Evolutionary conservation across 1,139 yeast genomes (phyloP), one percentile per base, ranked within the genome.

Genomic region (Candida buenavistaensis): DNA sequence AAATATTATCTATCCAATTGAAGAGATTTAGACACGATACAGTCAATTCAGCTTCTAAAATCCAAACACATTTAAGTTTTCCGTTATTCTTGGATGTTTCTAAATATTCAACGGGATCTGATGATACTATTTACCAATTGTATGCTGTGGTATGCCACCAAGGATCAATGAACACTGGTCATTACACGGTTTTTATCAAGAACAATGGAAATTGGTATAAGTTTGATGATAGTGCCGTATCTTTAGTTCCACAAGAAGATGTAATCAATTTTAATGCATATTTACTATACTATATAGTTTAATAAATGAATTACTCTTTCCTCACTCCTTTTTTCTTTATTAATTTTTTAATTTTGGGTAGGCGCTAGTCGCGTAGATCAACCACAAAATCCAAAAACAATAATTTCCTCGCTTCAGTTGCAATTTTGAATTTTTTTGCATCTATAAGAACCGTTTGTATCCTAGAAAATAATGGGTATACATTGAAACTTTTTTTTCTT

Each of bases 151-250:
- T 92, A 8, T 80, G 90, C 50, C 98, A 92, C 56, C 80, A 80
- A 30, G 98, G 98, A 1, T 81, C 92, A 16, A 94, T 90, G 5
- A 87, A 88, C 54, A 92, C 97, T 1, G 98, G 98, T 9, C 98
- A 92, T 59, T 92, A 92, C 55, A 75, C 90, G 12, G 85, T 94
- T 14, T 75, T 82, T 48, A 74, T 86, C 43, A 90, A 89, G 54
- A 78, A 74, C 44, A 74, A 76, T 30, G 89, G 90, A 12, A 63
- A 73, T 51, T 92, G 98, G 98, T 83, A 83, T 54, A 82, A 79
- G 55, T 90, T 89, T 57, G 96, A 92, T 55, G 98, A 92, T 60
- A 81, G 94, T 16, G 79, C 82, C 50, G 85, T 92, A n/a, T 77
- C 90, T 1, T 57, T 78, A 37, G 73, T 88, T 12, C 55, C 79